phyloP scores from a whole-genome alignment of 805 yeast genomes.

The Isabelozyma heimii region DNA sequence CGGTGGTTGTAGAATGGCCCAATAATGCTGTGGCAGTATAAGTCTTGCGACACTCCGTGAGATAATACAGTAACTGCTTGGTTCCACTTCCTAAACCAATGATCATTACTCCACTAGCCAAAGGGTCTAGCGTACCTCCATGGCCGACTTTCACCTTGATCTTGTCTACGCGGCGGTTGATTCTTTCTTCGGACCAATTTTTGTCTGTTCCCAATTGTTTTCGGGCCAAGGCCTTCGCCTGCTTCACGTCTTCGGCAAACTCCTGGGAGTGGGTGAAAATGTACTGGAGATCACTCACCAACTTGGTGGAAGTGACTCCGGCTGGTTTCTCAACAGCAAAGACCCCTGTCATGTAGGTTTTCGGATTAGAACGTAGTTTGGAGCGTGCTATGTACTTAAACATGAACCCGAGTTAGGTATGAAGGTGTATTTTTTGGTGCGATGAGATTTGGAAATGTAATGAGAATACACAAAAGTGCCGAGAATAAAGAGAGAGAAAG shows the following conservation, averaged over 20 bases:
- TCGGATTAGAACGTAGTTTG: neutral
- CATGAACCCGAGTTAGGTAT: neutral
- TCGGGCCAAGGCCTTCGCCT: slow-evolving; percentile 46
- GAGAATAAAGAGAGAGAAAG: too few species aligned
- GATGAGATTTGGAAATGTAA: neutral
- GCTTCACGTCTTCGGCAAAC: slow-evolving; percentile 53
- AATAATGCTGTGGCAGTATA: slow-evolving; percentile 83
- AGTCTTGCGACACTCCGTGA: slow-evolving; percentile 71
- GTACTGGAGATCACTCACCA: slow-evolving; percentile 63
- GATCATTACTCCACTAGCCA: slow-evolving; percentile 92
- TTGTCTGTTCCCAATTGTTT: slow-evolving; percentile 35
- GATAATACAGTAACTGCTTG: slow-evolving; percentile 67
- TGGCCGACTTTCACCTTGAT: slow-evolving; percentile 89
- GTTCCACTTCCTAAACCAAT: slow-evolving; percentile 94
- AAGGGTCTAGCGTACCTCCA: slow-evolving; percentile 96
- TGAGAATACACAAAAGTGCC: neutral
- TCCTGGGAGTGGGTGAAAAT: slow-evolving; percentile 58
- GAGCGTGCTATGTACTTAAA: neutral
- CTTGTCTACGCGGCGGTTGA: slow-evolving; percentile 49
- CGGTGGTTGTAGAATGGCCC: slow-evolving; percentile 91
- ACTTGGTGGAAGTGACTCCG: slow-evolving; percentile 77
- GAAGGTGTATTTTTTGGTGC: neutral
- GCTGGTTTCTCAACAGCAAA: slow-evolving; percentile 90
- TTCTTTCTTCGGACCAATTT: slow-evolving; percentile 43
- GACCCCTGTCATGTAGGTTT: slow-evolving; percentile 72